Base-by-base conservation (phyloP, 129 eudicot species). In the Solidago caesia region DNA sequence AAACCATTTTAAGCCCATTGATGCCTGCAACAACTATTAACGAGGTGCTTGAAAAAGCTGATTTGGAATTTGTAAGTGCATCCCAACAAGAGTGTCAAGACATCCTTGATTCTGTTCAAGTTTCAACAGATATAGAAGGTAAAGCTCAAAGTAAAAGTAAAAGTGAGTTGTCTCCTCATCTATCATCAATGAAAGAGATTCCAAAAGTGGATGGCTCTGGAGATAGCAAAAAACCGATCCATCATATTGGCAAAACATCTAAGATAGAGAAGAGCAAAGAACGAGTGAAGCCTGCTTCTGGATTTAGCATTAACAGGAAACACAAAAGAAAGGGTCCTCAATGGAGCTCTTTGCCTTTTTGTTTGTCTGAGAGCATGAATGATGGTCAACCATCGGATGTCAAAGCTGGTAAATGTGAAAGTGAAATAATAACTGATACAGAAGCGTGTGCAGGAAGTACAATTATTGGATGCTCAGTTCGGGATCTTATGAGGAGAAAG, bases 31-130 rank as follows among this genome's bases (percentile, higher is more conserved):
- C 96, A 77, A 83, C 85, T 25, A 91, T 95, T 64, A 79, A 84
- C 43, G 84, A 85, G 74, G 92, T 87, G 57, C 67, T 95, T 72
- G 99, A 91, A 84, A 95, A 82, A 89, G 99, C 99, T 63, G 91
- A 84, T 79, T 73, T 82, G 71, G 97, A 89, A 72, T 89, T 83
- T 72, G 84, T 84, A 79, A 85, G 76, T 81, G 85, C 86, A 73
- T 91, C 97, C 59, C 97, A 95, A 75, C 89, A 87, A 87, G 99
- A 95, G 86, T 95, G 97, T 82, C 97, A 91, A 82, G 97, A 95
- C 69, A 95, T 95, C 74, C 99, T 95, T 79, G 99, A 95, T 87
- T 91, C 90, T 76, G 80, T 95, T 78, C 77, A 79, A 71, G 89
- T 88, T 79, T 57, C 60, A 65, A 64, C 39, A 60, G 70, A 74